Percentiles rank a stretch among this genome's conserved stretches.
Conservation (phyloP, 257 asterid species). For the Solanum gracilifrons region DNA sequence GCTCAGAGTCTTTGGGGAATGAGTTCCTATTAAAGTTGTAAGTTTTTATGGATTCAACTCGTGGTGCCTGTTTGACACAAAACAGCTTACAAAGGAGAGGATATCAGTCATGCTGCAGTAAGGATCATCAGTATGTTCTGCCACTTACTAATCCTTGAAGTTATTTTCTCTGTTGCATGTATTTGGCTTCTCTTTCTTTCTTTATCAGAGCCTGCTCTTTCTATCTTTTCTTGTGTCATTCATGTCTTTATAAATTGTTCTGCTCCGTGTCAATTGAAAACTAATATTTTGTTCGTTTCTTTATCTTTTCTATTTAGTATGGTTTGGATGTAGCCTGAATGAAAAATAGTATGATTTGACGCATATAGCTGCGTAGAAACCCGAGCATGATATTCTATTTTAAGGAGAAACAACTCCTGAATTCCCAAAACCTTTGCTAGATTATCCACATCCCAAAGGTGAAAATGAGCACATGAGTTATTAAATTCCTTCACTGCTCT, state of each 20-base stretch:
- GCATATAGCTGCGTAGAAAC: neutral
- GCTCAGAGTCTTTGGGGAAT: neutral
- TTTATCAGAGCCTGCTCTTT: neutral
- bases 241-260: neutral
- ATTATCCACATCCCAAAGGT: neutral
- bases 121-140: neutral
- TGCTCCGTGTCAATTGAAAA: neutral
- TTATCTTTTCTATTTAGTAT: neutral
- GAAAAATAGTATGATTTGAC: neutral
- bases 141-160: neutral
- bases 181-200: neutral
- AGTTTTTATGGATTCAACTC: neutral
- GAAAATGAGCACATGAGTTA: neutral
- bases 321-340: neutral
- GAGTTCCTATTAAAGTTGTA: neutral
- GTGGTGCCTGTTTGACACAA: neutral
- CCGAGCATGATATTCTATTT: neutral
- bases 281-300: neutral
- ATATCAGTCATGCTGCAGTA: neutral
- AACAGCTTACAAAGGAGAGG: neutral
- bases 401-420: neutral
- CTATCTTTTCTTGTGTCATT: neutral
- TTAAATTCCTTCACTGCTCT: neutral
- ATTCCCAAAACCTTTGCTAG: neutral
- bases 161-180: neutral